Evolutionary conservation across 495 filamentous ascomycete genomes (phyloP).

Genomic region (Penicillium chermesinum): DNA sequence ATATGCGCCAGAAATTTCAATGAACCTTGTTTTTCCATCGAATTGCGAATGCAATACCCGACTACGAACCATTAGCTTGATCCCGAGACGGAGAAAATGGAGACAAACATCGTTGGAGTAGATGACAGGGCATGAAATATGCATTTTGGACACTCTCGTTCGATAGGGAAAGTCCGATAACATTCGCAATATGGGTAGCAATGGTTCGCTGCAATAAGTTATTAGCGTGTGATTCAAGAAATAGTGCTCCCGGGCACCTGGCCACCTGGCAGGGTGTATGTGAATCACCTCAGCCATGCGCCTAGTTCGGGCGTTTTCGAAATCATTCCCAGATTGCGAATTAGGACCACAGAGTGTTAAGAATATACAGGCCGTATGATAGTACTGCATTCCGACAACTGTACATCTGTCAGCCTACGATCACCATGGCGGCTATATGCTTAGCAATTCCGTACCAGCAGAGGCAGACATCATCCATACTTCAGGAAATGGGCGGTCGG

Average conservation of each 20-base stretch:
- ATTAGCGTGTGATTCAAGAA: not conserved
- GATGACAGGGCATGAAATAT: constrained; percentile 36
- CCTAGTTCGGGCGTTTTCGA: constrained; percentile 23
- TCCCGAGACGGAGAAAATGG: not conserved
- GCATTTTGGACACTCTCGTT: constrained; percentile 39
- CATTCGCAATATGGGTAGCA: constrained; percentile 26
- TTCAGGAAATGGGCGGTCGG: constrained; percentile 33
- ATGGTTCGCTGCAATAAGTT: constrained; percentile 20
- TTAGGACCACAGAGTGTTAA: constrained; percentile 26
- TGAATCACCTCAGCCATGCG: constrained; percentile 30
- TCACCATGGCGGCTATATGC: too few species aligned
- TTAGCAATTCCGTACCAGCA: too few species aligned
- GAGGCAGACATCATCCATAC: constrained; percentile 38
- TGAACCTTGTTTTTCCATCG: constrained; percentile 28
- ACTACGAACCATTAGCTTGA: constrained; percentile 10
- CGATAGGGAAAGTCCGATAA: constrained; percentile 33
- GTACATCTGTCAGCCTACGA: not conserved
- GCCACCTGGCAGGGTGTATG: too few species aligned
- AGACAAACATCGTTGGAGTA: constrained; percentile 34
- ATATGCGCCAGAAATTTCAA: constrained; percentile 24
- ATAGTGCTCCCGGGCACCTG: too few species aligned
- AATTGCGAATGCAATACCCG: constrained; percentile 31
- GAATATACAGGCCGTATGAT: constrained; percentile 30
- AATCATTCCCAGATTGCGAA: constrained; percentile 21
- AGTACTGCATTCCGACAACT: constrained; percentile 40